Evolutionary conservation across 2,329 filamentous ascomycete genomes (phyloP).

Genomic region (Neofusicoccum parvum): DNA sequence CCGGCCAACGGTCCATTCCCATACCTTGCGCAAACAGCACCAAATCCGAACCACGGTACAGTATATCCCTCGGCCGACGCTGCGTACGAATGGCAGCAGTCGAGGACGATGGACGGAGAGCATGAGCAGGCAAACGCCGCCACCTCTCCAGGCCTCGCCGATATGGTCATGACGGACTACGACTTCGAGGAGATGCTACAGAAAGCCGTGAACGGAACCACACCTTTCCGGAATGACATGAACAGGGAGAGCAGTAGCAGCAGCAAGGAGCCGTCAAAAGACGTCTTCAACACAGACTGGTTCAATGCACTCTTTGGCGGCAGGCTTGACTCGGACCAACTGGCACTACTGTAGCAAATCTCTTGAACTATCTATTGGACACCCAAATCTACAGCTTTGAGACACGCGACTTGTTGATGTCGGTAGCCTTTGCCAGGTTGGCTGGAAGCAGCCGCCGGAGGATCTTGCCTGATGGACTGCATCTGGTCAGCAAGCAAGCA

Average conservation of each 20-base stretch:
- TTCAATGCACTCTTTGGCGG: neutral
- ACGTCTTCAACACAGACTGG: neutral
- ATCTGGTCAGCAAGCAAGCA: neutral
- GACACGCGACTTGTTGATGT: neutral
- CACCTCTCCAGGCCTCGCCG: neutral
- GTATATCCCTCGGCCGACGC: neutral
- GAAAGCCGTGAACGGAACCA: neutral
- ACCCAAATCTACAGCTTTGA: neutral
- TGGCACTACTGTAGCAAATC: neutral
- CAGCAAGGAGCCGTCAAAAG: neutral
- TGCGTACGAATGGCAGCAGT: neutral
- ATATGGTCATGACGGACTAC: neutral
- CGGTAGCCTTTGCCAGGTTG: constrained; percentile 17
- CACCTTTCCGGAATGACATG: neutral
- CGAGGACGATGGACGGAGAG: neutral
- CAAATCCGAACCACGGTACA: neutral
- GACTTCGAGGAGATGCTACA: neutral
- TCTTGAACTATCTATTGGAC: neutral
- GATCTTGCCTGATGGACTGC: constrained; percentile 30
- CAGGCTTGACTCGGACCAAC: neutral
- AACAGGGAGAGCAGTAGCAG: neutral
- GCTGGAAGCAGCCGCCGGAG: constrained; percentile 29
- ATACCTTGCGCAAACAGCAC: neutral
- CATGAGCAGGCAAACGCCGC: neutral
- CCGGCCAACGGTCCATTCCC: neutral